Percentiles rank a stretch among this genome's conserved stretches.
phyloP scores from a whole-genome alignment of 225 moss, liverwort and hornwort genomes.

The Marchantia polymorpha region DNA sequence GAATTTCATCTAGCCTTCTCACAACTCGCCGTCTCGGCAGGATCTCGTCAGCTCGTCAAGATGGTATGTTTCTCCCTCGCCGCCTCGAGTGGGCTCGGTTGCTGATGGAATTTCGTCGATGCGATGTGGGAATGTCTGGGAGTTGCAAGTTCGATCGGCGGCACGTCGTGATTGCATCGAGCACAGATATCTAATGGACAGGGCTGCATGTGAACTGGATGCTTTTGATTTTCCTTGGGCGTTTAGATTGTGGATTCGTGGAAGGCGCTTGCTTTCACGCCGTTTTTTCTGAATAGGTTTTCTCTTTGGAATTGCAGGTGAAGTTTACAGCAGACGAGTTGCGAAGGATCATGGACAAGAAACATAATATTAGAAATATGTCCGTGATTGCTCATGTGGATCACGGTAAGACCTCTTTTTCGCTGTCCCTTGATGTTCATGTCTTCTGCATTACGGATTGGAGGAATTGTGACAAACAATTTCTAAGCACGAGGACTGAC shows the following conservation, averaged over 20 bases:
- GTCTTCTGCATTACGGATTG: neutral
- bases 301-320: constrained; percentile 21
- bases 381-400: constrained; percentile 46
- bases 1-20: neutral
- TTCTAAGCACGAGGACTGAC: neutral
- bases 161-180: too few species aligned
- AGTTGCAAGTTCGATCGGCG: too few species aligned
- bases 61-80: constrained; percentile 5
- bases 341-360: constrained; percentile 48
- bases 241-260: too few species aligned
- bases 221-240: neutral
- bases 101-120: neutral
- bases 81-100: too few species aligned
- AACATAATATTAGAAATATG: constrained; percentile 49
- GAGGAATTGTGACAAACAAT: neutral
- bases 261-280: neutral
- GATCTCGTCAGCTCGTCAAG: constrained; percentile 13
- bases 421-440: neutral
- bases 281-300: neutral
- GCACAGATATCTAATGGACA: neutral
- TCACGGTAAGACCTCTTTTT: constrained; percentile 14
- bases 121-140: neutral
- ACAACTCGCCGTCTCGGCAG: constrained; percentile 10
- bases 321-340: constrained; percentile 48
- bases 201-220: neutral